Conservation (phyloP, 148 eudicot species). For the Salicornia ramosissima region DNA sequence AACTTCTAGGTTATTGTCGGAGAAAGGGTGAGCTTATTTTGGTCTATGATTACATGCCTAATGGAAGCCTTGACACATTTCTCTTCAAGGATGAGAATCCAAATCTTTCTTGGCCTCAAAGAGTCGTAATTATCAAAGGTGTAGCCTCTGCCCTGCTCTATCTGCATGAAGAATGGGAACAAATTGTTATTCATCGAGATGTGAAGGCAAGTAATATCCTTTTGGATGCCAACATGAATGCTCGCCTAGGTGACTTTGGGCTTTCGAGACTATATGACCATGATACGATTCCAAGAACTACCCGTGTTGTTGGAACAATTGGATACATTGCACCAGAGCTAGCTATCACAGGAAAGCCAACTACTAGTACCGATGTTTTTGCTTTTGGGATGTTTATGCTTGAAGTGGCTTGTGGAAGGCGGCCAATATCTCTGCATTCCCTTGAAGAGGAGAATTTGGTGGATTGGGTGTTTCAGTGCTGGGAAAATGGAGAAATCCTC, state of each 20-base stretch:
- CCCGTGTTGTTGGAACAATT: constrained; percentile 50
- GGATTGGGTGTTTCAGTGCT: constrained; percentile 18
- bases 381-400: constrained; percentile 41
- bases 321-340: constrained; percentile 60
- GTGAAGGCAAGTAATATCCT: constrained; percentile 63
- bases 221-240: constrained; percentile 51
- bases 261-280: constrained; percentile 59
- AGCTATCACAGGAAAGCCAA: constrained; percentile 43
- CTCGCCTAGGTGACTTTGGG: constrained; percentile 57
- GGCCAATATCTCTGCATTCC: constrained; percentile 35
- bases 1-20: constrained; percentile 45
- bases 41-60: constrained; percentile 62
- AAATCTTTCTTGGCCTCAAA: constrained; percentile 38
- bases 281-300: constrained; percentile 42
- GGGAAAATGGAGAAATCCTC: constrained; percentile 14
- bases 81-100: constrained; percentile 25
- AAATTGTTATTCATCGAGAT: constrained; percentile 54
- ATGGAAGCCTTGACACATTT: constrained; percentile 53
- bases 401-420: constrained; percentile 44
- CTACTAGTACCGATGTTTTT: constrained; percentile 48
- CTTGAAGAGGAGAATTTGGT: constrained; percentile 31
- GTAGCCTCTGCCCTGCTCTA: constrained; percentile 46
- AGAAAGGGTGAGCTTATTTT: constrained; percentile 40
- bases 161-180: constrained; percentile 56
- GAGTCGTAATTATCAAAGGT: constrained; percentile 47